Base-by-base conservation (phyloP, 805 yeast species). In the Suhomyces xylopsoci region DNA sequence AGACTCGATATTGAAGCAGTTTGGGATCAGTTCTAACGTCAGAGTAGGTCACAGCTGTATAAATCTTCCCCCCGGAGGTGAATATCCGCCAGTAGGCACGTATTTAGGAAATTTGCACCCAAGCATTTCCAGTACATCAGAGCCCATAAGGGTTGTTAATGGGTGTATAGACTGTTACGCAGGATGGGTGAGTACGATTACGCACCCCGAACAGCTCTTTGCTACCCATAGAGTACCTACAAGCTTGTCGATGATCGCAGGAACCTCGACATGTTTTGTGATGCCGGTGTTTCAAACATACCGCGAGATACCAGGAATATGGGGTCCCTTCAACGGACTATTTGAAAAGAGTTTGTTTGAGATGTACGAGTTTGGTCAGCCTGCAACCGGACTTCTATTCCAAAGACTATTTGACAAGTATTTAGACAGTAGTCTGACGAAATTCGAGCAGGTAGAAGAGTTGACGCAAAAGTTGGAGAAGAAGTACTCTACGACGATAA, bases 91-190 rank as follows among this genome's bases (percentile, higher is more conserved):
- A 32, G 60, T 68, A 7, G 72, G 69, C 5, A 12, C n/a, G 2
- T 43, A 61, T 0, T 45, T 49, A 5, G 54, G 51, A 2, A 45
- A 53, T 20, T 32, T 57, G 9, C 54, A 46, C 15, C 51, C 51
- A 8, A 50, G 61, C 5, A 20, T 19, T 19, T 5, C 26, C 17
- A 12, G 6, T 3, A 19, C 3, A 24, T 22, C 43, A 12, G 36
- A 32, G 26, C 25, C 19, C 2, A 53, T 62, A 1, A 56, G 61
- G 1, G 64, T 73, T 3, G 67, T 70, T 7, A 76, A 77, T 49
- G 85, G 87, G 15, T 79, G 83, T 36, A 82, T 82, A 36, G 87
- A 83, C 59, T 80, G 87, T 51, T 83, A 83, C 59, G 79, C 82
- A 1, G 80, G 84, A 2, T 81, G 82, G 80, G 60, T 81, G 12